phyloP scores from a whole-genome alignment of 306 rosid species.

The Arachis hypogaea region DNA sequence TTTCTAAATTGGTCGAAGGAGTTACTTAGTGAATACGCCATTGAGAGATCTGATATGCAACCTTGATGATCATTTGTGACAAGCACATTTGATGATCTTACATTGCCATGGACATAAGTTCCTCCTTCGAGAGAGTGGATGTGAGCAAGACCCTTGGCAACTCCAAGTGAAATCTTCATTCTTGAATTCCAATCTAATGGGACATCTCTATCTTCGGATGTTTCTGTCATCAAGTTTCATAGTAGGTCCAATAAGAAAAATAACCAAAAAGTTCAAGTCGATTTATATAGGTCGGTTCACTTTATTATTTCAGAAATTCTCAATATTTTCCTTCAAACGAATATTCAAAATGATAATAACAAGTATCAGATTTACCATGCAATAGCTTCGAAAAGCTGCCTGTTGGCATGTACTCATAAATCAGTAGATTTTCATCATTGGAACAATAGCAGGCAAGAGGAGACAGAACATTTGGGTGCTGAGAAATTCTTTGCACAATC shows the following conservation, averaged over 20 bases:
- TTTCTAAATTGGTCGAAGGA: slow-evolving; percentile 37
- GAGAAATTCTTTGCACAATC: not conserved
- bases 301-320: too few species aligned
- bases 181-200: not conserved
- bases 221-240: not conserved
- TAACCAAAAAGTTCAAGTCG: too few species aligned
- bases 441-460: not conserved
- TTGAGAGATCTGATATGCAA: slow-evolving; percentile 75
- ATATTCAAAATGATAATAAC: not conserved
- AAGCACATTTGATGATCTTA: slow-evolving; percentile 83
- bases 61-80: slow-evolving; percentile 65
- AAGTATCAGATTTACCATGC: not conserved
- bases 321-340: too few species aligned
- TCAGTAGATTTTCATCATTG: not conserved
- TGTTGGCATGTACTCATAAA: not conserved
- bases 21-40: slow-evolving; percentile 54
- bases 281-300: too few species aligned
- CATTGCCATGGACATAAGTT: slow-evolving; percentile 77
- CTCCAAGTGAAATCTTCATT: slow-evolving; percentile 64
- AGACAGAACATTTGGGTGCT: not conserved
- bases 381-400: not conserved
- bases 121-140: slow-evolving; percentile 75
- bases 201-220: not conserved
- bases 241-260: too few species aligned
- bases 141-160: slow-evolving; percentile 80